Evolutionary conservation across 176 grass and related monocot species (phyloP).

Genomic region (Pontederia paniculata): DNA sequence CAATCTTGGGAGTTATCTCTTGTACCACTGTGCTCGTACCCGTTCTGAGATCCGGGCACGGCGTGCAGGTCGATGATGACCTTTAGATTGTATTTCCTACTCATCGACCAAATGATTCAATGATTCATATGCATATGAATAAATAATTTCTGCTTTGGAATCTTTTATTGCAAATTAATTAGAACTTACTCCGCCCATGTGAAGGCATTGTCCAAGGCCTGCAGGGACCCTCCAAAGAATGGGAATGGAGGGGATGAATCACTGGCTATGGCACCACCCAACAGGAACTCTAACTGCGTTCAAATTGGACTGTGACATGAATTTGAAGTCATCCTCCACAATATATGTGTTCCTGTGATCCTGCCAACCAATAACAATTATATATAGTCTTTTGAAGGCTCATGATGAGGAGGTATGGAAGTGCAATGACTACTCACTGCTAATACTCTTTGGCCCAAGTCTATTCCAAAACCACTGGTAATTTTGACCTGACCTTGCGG

Average conservation of each 20-base stretch:
- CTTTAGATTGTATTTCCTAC: conserved; percentile 40
- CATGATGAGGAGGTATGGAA: too few relatives aligned
- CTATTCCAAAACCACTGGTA: too few relatives aligned
- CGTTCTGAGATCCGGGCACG: conserved; percentile 43
- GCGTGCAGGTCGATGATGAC: conserved; percentile 57
- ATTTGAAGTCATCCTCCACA: conserved; percentile 42
- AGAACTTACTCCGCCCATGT: conserved; percentile 58
- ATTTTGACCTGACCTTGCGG: too few relatives aligned
- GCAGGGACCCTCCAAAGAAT: conserved; percentile 43
- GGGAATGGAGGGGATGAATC: conserved; percentile 37
- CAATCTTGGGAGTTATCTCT: conserved; percentile 40
- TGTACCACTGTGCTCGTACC: conserved; percentile 36
- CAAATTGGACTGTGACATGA: conserved; percentile 24
- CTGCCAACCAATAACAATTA: conserved; percentile 13
- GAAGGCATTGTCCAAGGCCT: conserved; percentile 56
- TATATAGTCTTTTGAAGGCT: not conserved
- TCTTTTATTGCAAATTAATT: too few relatives aligned
- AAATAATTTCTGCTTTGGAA: not conserved
- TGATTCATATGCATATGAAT: not conserved
- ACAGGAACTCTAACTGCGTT: conserved; percentile 55
- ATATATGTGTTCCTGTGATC: conserved; percentile 49
- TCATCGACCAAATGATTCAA: not conserved
- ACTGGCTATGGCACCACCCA: conserved; percentile 58
- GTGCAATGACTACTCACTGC: too few relatives aligned
- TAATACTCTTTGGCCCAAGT: too few relatives aligned